A percentile compares a stretch with the other conserved stretches of the same genome.
Conservation (phyloP, 345 rosid genomes). For the Populus nigra region DNA sequence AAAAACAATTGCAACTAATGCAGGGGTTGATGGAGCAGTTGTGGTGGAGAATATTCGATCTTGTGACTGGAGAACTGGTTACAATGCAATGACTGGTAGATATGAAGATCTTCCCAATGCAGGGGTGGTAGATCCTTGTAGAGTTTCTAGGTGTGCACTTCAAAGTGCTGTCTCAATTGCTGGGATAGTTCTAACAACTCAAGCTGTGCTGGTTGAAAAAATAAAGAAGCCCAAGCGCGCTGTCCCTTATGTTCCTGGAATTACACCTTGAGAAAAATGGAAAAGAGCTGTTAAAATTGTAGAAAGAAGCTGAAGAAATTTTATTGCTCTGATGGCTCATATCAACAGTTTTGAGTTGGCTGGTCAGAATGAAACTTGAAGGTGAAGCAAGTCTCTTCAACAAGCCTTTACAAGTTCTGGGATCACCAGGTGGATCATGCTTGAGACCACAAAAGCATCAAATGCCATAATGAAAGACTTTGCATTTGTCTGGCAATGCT, state of each 20-base stretch:
- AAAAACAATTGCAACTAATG: slow-evolving; percentile 69
- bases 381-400: slow-evolving; percentile 4
- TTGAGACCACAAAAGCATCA: not conserved
- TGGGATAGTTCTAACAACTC: slow-evolving; percentile 68
- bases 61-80: slow-evolving; percentile 65
- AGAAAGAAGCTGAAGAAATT: not conserved
- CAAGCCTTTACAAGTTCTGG: not conserved
- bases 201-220: slow-evolving; percentile 86
- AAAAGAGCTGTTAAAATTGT: not conserved
- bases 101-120: slow-evolving; percentile 70
- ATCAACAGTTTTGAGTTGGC: not conserved
- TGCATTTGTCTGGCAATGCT: not conserved
- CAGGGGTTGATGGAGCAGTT: slow-evolving; percentile 72
- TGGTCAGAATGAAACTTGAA: no score
- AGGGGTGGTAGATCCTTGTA: slow-evolving; percentile 73
- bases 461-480: not conserved
- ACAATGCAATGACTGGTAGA: slow-evolving; percentile 68
- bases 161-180: slow-evolving; percentile 82
- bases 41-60: slow-evolving; percentile 67
- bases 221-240: slow-evolving; percentile 55
- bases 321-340: not conserved
- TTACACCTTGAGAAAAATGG: slow-evolving; percentile 36
- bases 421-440: not conserved
- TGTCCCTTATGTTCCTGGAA: slow-evolving; percentile 70
- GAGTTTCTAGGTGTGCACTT: slow-evolving; percentile 76